Evolutionary conservation across 2,329 filamentous ascomycete genomes (phyloP).

Genomic region (Aspergillus sergii): DNA sequence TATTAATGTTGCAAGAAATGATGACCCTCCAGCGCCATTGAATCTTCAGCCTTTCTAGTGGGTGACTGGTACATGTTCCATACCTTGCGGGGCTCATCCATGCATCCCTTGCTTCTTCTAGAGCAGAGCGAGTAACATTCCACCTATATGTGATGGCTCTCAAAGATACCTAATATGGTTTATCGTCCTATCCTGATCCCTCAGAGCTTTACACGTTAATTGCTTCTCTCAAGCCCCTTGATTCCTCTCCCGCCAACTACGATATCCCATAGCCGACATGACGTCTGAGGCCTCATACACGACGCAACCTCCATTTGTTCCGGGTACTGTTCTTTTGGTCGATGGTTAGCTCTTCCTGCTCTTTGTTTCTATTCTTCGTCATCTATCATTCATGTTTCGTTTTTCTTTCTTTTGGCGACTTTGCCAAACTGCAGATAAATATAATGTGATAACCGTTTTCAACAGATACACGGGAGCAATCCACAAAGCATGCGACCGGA

Average conservation of each 20-base stretch:
- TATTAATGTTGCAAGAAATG: not conserved
- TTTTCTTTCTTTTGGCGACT: not conserved
- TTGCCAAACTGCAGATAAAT: rapidly evolving
- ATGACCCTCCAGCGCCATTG: not conserved
- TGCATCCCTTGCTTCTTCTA: not conserved
- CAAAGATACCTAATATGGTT: rapidly evolving
- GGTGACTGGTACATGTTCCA: not conserved
- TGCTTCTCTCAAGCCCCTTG: no score
- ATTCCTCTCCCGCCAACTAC: not conserved
- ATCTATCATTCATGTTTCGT: not conserved
- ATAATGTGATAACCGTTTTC: not conserved
- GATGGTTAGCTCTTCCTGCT: not conserved
- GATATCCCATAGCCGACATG: not conserved
- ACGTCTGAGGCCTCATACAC: not conserved
- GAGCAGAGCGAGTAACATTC: no score
- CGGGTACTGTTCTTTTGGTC: not conserved
- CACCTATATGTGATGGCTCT: not conserved
- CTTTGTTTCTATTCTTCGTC: not conserved
- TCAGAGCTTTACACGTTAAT: rapidly evolving
- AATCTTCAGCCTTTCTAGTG: not conserved
- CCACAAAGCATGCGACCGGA: not conserved
- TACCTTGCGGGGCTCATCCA: not conserved
- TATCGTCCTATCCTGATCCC: not conserved
- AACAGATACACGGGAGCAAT: not conserved
- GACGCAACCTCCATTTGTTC: not conserved